Percentiles rank a stretch among this genome's conserved stretches.
These are phyloP conservation scores for Fusarium metavorans DNA, from an alignment of 2,329 filamentous ascomycete genomes.

Conservation along the genomic window DNA sequence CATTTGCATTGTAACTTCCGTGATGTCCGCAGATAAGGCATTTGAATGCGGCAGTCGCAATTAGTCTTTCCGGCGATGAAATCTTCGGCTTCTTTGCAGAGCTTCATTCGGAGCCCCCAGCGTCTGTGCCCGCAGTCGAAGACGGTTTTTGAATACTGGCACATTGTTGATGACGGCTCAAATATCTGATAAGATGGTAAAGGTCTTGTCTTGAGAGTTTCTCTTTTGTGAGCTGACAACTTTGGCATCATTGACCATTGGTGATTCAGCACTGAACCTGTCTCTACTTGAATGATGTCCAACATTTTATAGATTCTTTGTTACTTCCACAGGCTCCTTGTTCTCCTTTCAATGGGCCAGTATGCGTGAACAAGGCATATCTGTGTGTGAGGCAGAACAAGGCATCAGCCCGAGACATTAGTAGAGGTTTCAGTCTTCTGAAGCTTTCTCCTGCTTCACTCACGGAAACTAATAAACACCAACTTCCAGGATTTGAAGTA, in stretches of 20 bases:
- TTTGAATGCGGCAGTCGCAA: conserved; percentile 33
- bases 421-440: not conserved
- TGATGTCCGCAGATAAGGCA: conserved; percentile 41
- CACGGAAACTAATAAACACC: not conserved
- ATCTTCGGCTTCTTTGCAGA: conserved; percentile 35
- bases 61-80: conserved; percentile 12
- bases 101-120: conserved; percentile 43
- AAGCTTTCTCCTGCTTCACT: not conserved
- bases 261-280: not conserved
- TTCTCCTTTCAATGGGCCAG: not conserved
- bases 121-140: conserved; percentile 44
- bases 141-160: conserved; percentile 41
- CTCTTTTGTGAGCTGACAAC: not conserved
- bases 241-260: not conserved
- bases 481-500: not conserved
- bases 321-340: not conserved
- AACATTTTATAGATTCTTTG: not conserved
- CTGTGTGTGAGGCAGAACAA: not conserved
- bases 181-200: not conserved
- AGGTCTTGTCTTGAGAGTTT: not conserved
- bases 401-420: not conserved
- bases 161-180: conserved; percentile 41
- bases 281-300: conserved; percentile 12
- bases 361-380: not conserved
- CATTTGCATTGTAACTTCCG: conserved; percentile 38